phyloP scores from a whole-genome alignment of 371 early-diverging fungal species.

The Mortierella sp. region DNA sequence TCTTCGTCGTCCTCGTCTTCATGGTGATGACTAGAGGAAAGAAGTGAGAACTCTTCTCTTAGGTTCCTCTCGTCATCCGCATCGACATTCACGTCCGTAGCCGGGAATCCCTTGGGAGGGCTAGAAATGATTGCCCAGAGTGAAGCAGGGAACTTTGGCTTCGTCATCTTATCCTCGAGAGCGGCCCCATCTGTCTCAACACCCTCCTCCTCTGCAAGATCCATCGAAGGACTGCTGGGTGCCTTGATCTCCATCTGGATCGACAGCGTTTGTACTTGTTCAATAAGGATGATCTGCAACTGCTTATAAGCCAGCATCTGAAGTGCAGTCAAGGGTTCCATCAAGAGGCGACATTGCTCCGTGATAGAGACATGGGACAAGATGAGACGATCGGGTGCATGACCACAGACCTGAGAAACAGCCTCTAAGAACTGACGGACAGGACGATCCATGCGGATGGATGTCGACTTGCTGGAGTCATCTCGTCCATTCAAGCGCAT shows the following conservation, averaged over 20 bases:
- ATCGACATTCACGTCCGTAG: conserved; percentile 50
- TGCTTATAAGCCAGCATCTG: conserved; percentile 62
- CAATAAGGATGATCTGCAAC: conserved; percentile 55
- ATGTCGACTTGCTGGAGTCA: conserved; percentile 1
- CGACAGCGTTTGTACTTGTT: conserved; percentile 59
- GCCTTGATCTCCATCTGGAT: conserved; percentile 61
- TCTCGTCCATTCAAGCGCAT: conserved; percentile 37
- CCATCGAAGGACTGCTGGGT: conserved; percentile 19
- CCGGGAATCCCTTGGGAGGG: conserved; percentile 48
- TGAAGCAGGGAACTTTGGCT: conserved; percentile 45
- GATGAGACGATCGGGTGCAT: conserved; percentile 27
- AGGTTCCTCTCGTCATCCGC: conserved; percentile 38
- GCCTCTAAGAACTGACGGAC: conserved; percentile 35
- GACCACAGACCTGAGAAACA: conserved; percentile 28
- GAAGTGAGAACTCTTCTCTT: conserved; percentile 36
- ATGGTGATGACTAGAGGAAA: conserved; percentile 4
- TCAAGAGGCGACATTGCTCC: conserved; percentile 46
- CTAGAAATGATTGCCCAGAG: conserved; percentile 48
- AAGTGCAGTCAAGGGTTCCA: conserved; percentile 35
- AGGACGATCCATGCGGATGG: conserved; percentile 45
- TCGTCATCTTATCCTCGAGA: conserved; percentile 33
- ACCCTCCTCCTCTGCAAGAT: conserved; percentile 9
- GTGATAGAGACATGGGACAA: conserved; percentile 36
- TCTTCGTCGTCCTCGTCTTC: conserved; percentile 46
- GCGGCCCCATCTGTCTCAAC: not conserved